Percentiles rank a stretch among this genome's conserved stretches.
Conservation (phyloP, 2,329 filamentous ascomycete genomes). For the Aspergillus floridensis region DNA sequence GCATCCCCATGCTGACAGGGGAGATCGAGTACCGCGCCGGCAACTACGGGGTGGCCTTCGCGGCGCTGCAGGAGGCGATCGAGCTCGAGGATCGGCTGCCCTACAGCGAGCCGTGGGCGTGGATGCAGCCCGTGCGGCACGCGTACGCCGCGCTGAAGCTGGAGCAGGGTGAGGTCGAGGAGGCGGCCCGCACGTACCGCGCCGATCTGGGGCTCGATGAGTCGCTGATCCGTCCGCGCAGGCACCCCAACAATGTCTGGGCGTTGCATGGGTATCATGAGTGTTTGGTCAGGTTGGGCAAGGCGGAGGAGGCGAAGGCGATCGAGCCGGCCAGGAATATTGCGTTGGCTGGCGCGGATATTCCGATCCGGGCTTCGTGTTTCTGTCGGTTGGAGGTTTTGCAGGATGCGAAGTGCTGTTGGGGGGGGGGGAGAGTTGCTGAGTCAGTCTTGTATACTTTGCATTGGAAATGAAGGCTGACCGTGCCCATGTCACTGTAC, state of each 20-base stretch:
- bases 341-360: conserved; percentile 57
- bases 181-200: conserved; percentile 56
- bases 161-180: conserved; percentile 58
- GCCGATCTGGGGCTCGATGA: conserved; percentile 60
- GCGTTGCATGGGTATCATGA: conserved; percentile 69
- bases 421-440: no score
- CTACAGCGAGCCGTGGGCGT: conserved; percentile 72
- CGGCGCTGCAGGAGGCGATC: conserved; percentile 56
- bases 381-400: conserved; percentile 47
- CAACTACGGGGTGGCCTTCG: conserved; percentile 58
- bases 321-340: conserved; percentile 49
- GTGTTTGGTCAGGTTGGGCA: conserved; percentile 57
- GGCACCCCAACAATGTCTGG: conserved; percentile 72
- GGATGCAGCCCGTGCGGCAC: conserved; percentile 72
- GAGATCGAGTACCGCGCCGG: conserved; percentile 67
- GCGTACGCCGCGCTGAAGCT: conserved; percentile 66
- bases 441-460: no score
- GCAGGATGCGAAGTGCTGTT: neutral
- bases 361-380: conserved; percentile 56
- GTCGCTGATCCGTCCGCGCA: conserved; percentile 58
- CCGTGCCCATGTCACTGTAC: no score
- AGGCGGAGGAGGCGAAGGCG: conserved; percentile 44
- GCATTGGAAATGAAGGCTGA: no score
- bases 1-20: conserved; percentile 63
- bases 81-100: conserved; percentile 59